Evolutionary conservation across 306 rosid species (phyloP).

Genomic region (Cucumis hystrix): DNA sequence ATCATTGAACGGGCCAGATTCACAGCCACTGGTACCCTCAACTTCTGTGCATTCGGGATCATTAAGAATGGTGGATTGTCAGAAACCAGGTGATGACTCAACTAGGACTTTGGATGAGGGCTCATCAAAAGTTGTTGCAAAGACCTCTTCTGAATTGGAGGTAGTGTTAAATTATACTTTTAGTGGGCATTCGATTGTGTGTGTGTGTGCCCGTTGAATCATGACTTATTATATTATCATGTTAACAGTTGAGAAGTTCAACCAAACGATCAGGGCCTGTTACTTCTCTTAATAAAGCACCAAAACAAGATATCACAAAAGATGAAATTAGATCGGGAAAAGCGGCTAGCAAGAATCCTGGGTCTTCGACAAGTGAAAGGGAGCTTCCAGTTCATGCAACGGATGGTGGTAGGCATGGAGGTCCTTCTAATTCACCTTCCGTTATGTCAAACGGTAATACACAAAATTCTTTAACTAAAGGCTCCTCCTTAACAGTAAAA

Average conservation of each 20-base stretch:
- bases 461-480: constrained; percentile 33
- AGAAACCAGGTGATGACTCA: constrained; percentile 52
- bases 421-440: constrained; percentile 25
- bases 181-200: neutral
- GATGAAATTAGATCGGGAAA: constrained; percentile 78
- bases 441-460: constrained; percentile 46
- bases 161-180: constrained; percentile 20
- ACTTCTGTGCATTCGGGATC: constrained; percentile 44
- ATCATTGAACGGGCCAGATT: constrained; percentile 55
- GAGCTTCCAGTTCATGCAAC: constrained; percentile 39
- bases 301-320: constrained; percentile 67
- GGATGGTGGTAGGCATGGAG: constrained; percentile 46
- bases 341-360: constrained; percentile 40
- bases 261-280: constrained; percentile 50
- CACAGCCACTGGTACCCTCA: constrained; percentile 36
- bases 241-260: constrained; percentile 52
- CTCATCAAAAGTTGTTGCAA: constrained; percentile 26
- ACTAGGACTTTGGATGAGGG: constrained; percentile 53
- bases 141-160: constrained; percentile 47
- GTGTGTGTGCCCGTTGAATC: neutral
- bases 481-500: constrained; percentile 30
- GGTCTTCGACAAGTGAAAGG: constrained; percentile 41
- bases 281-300: constrained; percentile 46
- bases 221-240: constrained; percentile 14
- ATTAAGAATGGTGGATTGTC: constrained; percentile 50